phyloP scores from a whole-genome alignment of 352 stramenopile species.

The Phytopythium litorale region DNA sequence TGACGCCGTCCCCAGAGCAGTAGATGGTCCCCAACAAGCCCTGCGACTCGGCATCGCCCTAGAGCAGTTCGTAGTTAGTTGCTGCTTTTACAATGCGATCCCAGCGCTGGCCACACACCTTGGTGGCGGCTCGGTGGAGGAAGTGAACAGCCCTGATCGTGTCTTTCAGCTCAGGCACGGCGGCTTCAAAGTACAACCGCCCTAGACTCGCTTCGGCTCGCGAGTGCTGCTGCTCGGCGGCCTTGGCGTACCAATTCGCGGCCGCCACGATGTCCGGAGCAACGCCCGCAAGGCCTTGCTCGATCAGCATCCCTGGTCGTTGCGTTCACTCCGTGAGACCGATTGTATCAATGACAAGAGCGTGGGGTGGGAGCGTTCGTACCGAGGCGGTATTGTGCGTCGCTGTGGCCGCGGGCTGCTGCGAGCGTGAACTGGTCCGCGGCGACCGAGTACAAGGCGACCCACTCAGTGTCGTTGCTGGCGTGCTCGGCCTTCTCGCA shows the following conservation, averaged over 20 bases:
- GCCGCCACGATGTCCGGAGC: slow-evolving; percentile 19
- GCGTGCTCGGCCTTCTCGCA: slow-evolving; percentile 42
- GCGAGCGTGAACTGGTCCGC: slow-evolving; percentile 42
- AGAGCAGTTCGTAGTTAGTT: background rate
- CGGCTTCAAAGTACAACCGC: slow-evolving; percentile 23
- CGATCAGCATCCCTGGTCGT: slow-evolving; percentile 26
- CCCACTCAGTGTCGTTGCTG: slow-evolving; percentile 23
- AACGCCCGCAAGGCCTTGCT: slow-evolving; percentile 22
- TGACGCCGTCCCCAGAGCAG: slow-evolving; percentile 38
- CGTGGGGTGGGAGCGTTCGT: background rate
- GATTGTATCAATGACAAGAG: too few species aligned
- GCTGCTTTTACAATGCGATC: background rate
- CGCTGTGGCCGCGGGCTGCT: slow-evolving; percentile 43
- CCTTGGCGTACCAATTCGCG: slow-evolving; percentile 47
- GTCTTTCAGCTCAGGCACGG: slow-evolving; percentile 20
- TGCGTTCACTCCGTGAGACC: background rate
- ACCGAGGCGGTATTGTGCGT: slow-evolving; percentile 57
- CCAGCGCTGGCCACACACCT: slow-evolving; percentile 15
- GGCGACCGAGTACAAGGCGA: slow-evolving; percentile 36
- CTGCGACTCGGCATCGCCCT: slow-evolving; percentile 44
- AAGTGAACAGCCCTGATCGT: slow-evolving; percentile 58
- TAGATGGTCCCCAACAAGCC: slow-evolving; percentile 48
- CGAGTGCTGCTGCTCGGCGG: slow-evolving; percentile 43
- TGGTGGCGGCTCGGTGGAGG: slow-evolving; percentile 49
- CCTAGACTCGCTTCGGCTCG: slow-evolving; percentile 50